Percentiles rank a stretch among this genome's conserved stretches.
phyloP scores from a whole-genome alignment of 805 yeast genomes.

The Grigorovia yakushimaensis region DNA sequence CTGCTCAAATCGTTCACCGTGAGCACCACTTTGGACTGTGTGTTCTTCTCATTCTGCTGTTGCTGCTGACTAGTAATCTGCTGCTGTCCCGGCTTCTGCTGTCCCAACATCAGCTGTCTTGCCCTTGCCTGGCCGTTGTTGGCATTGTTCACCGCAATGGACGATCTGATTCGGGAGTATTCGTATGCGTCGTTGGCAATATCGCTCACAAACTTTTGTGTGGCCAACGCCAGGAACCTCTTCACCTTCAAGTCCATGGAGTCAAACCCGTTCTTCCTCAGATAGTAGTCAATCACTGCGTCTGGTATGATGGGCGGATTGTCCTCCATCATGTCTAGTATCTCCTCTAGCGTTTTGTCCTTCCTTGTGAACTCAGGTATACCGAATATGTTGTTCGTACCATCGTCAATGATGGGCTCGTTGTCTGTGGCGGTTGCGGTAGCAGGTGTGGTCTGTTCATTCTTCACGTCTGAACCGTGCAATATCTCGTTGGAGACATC shows the following conservation, averaged over 20 bases:
- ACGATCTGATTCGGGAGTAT: conserved; percentile 83
- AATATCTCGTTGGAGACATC: conserved; percentile 12
- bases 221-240: conserved; percentile 82
- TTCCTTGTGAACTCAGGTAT: conserved; percentile 63
- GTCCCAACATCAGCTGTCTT: conserved; percentile 64
- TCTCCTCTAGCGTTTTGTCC: conserved; percentile 76
- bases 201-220: conserved; percentile 90
- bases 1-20: conserved; percentile 90
- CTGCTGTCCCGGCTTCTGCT: conserved; percentile 36
- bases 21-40: conserved; percentile 66
- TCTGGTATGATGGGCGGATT: conserved; percentile 95
- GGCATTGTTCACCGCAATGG: conserved; percentile 75
- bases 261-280: conserved; percentile 76
- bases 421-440: background rate
- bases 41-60: conserved; percentile 33
- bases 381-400: conserved; percentile 33
- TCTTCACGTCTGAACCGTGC: conserved; percentile 3
- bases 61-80: conserved; percentile 31
- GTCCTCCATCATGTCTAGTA: conserved; percentile 82
- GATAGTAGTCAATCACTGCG: conserved; percentile 87
- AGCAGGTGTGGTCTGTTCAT: conserved; percentile 6
- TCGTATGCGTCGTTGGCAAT: conserved; percentile 96
- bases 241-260: conserved; percentile 70
- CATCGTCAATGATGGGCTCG: conserved; percentile 20
- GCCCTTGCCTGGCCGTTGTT: conserved; percentile 82